Percentiles rank a stretch among this genome's conserved stretches.
Evolutionary conservation across 169 alveolate species (phyloP).

Genomic region (Prorocentrum cordatum): DNA sequence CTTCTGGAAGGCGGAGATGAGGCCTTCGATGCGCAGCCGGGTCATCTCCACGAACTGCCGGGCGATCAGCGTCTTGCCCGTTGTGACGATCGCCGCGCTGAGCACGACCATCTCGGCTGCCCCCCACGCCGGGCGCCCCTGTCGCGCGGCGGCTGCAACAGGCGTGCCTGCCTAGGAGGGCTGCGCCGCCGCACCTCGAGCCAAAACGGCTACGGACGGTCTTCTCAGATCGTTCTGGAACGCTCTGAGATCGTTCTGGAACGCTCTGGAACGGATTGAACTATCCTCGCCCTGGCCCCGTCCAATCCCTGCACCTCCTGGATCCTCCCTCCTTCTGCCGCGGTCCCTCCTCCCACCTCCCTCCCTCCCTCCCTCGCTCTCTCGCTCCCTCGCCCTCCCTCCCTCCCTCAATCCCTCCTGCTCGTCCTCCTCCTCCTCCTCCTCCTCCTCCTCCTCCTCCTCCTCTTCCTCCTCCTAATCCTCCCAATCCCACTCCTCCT

Average conservation of each 20-base stretch:
- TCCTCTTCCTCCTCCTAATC: too few relatives aligned
- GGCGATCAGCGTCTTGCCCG: conserved; percentile 81
- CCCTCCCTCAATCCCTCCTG: too few relatives aligned
- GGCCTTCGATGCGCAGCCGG: conserved; percentile 81
- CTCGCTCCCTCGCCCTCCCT: too few relatives aligned
- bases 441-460: too few relatives aligned
- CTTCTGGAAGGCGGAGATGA: conserved; percentile 76
- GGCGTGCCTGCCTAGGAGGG: neutral
- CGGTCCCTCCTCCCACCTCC: neutral
- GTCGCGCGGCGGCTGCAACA: neutral
- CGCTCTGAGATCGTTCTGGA: too few relatives aligned
- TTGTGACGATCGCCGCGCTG: conserved; percentile 78
- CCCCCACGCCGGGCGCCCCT: too few relatives aligned
- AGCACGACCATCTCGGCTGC: conserved; percentile 77
- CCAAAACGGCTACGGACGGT: neutral
- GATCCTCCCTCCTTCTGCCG: neutral
- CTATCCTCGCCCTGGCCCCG: neutral
- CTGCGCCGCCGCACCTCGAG: neutral
- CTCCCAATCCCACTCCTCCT: too few relatives aligned
- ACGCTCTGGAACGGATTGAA: too few relatives aligned
- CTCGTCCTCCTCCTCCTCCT: too few relatives aligned
- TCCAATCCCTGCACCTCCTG: neutral
- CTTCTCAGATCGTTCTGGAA: too few relatives aligned
- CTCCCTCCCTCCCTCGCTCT: too few relatives aligned
- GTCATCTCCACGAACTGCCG: conserved; percentile 85